Evolutionary conservation across 106 monocot species (phyloP).

Genomic region (Dendrobium catenatum): DNA sequence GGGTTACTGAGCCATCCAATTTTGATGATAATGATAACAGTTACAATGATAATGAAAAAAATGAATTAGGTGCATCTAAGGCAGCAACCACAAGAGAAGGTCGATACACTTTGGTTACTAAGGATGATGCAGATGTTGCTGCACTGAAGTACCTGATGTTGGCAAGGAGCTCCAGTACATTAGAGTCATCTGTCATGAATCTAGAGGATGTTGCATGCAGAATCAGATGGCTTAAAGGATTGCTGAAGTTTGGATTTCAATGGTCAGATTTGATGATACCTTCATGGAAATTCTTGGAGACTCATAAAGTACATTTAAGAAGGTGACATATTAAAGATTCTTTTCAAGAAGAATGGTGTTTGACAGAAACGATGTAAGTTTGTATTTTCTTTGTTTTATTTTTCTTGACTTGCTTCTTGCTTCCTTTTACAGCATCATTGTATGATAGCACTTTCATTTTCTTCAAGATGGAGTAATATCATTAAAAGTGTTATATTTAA

Average conservation of each 20-base stretch:
- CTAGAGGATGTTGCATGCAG: slow-evolving; percentile 57
- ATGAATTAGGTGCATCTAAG: neutral
- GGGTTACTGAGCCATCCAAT: slow-evolving; percentile 2
- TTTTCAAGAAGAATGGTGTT: neutral
- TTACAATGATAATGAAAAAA: slow-evolving; percentile 11
- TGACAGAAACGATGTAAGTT: slow-evolving; percentile 12
- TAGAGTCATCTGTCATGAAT: slow-evolving; percentile 52
- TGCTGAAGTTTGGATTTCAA: slow-evolving; percentile 32
- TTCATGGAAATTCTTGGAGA: slow-evolving; percentile 44
- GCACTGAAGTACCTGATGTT: slow-evolving; percentile 7
- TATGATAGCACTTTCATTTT: neutral
- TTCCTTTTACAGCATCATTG: neutral
- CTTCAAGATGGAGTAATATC: neutral
- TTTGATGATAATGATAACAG: slow-evolving; percentile 10
- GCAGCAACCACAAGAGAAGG: slow-evolving; percentile 1
- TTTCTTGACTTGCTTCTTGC: neutral
- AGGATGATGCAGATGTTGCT: slow-evolving; percentile 2
- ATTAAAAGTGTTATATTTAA: neutral
- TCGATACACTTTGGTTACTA: neutral
- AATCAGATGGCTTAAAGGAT: slow-evolving; percentile 62
- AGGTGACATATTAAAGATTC: slow-evolving; percentile 8
- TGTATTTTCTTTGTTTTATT: neutral
- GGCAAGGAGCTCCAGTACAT: slow-evolving; percentile 19
- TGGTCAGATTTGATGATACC: slow-evolving; percentile 44
- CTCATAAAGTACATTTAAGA: slow-evolving; percentile 2